phyloP scores from a whole-genome alignment of 495 filamentous ascomycete species.

The Neurospora sp. region DNA sequence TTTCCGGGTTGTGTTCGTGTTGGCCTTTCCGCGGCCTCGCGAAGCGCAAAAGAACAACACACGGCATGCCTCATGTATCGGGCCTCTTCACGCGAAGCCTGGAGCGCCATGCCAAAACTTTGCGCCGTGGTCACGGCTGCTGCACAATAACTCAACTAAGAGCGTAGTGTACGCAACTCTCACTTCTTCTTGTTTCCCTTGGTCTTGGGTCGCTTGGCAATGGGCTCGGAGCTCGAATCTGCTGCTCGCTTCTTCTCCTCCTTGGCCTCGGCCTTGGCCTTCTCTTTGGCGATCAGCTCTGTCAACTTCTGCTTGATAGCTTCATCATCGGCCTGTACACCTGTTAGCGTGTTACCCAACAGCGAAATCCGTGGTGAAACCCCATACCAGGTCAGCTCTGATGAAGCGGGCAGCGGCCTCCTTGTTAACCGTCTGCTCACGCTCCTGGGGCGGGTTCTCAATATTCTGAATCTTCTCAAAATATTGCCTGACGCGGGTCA shows the following conservation, averaged over 20 bases:
- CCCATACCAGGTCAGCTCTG: constrained; percentile 58
- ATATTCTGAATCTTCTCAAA: constrained; percentile 78
- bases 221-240: constrained; percentile 16
- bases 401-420: constrained; percentile 73
- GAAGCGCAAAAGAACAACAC: neutral
- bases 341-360: constrained; percentile 2
- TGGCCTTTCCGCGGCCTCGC: neutral
- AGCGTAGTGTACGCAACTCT: neutral
- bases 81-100: neutral
- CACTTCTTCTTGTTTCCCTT: constrained; percentile 21
- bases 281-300: constrained; percentile 38
- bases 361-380: neutral
- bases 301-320: constrained; percentile 28
- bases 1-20: neutral
- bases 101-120: neutral
- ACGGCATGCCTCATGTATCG: neutral
- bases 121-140: neutral
- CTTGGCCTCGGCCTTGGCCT: constrained; percentile 31
- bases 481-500: constrained; percentile 78
- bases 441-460: constrained; percentile 43
- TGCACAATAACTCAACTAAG: neutral
- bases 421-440: constrained; percentile 61
- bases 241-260: constrained; percentile 29
- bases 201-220: constrained; percentile 17
- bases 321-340: constrained; percentile 25